Conservation (phyloP, 148 eudicot species). For the Simmondsia chinensis region DNA sequence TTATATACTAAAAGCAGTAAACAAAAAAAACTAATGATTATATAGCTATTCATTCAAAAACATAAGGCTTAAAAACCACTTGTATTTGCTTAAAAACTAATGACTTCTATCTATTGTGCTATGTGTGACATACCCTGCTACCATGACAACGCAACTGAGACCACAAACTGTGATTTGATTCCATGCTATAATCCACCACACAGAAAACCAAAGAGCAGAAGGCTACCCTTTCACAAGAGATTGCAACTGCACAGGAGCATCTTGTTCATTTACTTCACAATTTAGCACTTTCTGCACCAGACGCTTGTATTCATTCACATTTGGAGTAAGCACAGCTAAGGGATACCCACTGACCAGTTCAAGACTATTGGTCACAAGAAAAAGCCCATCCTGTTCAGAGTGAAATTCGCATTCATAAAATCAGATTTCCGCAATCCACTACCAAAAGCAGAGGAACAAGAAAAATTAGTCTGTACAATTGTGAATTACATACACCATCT, state of each 20-base stretch:
- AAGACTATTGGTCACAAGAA: constrained; percentile 73
- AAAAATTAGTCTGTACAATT: not conserved
- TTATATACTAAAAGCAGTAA: no score
- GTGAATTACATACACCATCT: constrained; percentile 69
- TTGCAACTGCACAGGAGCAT: constrained; percentile 54
- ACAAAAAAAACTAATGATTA: no score
- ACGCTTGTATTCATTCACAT: constrained; percentile 87
- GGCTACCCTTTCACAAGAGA: constrained; percentile 75
- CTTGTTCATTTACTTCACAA: constrained; percentile 69
- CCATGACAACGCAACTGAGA: no score
- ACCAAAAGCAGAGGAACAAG: not conserved
- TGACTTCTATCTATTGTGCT: no score
- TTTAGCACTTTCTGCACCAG: constrained; percentile 84
- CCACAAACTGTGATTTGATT: no score
- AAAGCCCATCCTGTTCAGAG: constrained; percentile 80
- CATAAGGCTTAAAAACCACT: no score
- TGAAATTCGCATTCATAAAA: not conserved
- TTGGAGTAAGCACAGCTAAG: constrained; percentile 88
- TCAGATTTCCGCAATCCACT: constrained; percentile 1
- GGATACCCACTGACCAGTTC: constrained; percentile 80
- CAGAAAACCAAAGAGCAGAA: not conserved
- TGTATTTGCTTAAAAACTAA: no score
- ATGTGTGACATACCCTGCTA: no score
- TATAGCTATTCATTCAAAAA: no score
- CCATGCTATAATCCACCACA: no score